These are phyloP conservation scores for Cordyceps militaris DNA, from an alignment of 2,329 filamentous ascomycete species.

Conservation along the genomic window DNA sequence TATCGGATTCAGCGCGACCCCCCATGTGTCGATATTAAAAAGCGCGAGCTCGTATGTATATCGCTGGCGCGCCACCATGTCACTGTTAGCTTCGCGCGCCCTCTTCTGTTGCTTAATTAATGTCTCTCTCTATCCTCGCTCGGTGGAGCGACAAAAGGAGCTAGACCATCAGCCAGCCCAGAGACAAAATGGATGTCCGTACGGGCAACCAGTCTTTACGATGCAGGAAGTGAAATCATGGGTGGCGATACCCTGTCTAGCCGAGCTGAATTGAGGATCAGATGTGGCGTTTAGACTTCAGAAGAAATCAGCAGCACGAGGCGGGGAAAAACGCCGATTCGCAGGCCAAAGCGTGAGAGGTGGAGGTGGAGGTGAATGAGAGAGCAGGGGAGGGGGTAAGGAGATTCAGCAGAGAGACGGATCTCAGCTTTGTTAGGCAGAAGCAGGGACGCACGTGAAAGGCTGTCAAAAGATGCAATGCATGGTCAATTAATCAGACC, in stretches of 20 bases:
- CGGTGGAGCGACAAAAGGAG: slow-evolving; percentile 6
- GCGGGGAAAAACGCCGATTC: neutral
- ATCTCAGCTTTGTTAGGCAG: neutral
- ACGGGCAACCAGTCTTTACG: neutral
- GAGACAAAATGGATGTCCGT: neutral
- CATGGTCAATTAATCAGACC: neutral
- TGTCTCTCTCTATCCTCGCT: slow-evolving; percentile 3
- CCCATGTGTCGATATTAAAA: neutral
- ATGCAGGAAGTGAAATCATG: too few relatives aligned
- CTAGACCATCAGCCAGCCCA: neutral
- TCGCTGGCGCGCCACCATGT: neutral
- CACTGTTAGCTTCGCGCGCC: neutral
- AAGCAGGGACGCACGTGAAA: neutral
- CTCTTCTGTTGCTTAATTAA: neutral
- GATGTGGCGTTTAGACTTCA: neutral
- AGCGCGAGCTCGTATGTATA: neutral
- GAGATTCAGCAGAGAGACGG: neutral
- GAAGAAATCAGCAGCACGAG: neutral
- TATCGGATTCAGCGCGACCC: too few relatives aligned
- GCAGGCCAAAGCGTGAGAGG: neutral
- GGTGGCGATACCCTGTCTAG: neutral
- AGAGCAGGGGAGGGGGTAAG: neutral
- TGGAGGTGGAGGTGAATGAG: neutral
- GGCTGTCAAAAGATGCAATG: neutral
- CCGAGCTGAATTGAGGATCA: neutral